Evolutionary conservation across 1,284 basidiomycete species (phyloP), one percentile per base, ranked within the genome.

Genomic region (Sporisorium graminicola): DNA sequence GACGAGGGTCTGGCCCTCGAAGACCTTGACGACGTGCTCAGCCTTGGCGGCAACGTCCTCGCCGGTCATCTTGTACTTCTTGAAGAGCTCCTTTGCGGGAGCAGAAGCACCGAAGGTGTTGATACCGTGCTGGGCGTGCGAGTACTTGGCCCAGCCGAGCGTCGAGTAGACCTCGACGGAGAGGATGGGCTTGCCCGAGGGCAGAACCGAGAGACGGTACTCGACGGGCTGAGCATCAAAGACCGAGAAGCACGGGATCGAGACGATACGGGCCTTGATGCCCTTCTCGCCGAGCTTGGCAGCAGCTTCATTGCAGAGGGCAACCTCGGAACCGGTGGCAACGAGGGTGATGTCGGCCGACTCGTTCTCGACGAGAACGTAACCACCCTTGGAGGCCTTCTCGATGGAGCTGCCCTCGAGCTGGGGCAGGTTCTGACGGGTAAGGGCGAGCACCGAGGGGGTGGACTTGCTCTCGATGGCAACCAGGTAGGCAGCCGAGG

Each of bases 381-480:
- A 98, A 74, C 93, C 95, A 85, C 95, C 95, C 86, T 91, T 92
- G 74, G 87, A 82, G 60, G 94, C 94, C 73, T 90, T 90, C 88
- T 95, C 94, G 82, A 97, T 92, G 61, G 92, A 90, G 49, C 93
- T 94, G 77, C 90, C 90, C 86, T 93, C 93, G 75, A 98, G 91
- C 86, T 97, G 95, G 65, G 94, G 94, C 58, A 98, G 89, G 89
- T 95, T 94, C 87, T 95, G 94, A 64, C 94, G 91, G 51, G 94
- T 93, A 69, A 95, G 91, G n/a, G 78, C 74, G 70, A 95, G 89
- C 74, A 95, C 89, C 37, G 94, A 95, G 43, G 95, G 95, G 14
- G 93, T 95, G 78, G 89, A 86, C 78, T 86, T 90, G 74, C 91
- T 90, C 76, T 90, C 88, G 82, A 98, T 87, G 57, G 94, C 92